phyloP scores from a whole-genome alignment of 2,329 filamentous ascomycete species.

The Colletotrichum sp. region DNA sequence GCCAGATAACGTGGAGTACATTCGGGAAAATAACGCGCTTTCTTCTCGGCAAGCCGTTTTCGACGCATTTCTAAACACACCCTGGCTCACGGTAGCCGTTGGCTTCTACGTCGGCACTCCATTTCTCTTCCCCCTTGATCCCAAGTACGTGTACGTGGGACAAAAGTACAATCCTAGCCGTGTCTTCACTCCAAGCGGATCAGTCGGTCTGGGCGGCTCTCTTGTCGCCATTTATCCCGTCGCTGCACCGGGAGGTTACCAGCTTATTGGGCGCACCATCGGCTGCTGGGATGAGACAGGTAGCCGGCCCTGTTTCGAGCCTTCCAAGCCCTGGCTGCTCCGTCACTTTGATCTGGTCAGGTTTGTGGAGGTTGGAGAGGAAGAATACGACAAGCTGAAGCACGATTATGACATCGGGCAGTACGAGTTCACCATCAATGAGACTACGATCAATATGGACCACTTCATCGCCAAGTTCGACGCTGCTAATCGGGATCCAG shows the following conservation, averaged over 20 bases:
- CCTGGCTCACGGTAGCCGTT: constrained; percentile 32
- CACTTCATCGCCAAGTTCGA: constrained; percentile 50
- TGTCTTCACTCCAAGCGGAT: constrained; percentile 37
- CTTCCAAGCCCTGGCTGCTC: constrained; percentile 38
- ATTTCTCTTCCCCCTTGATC: constrained; percentile 31
- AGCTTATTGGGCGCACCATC: constrained; percentile 35
- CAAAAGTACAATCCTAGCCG: constrained; percentile 39
- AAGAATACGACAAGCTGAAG: constrained; percentile 33
- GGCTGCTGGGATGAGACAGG: constrained; percentile 39
- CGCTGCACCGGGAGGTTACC: constrained; percentile 43
- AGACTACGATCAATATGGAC: constrained; percentile 33
- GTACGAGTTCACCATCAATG: constrained; percentile 21
- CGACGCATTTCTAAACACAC: constrained; percentile 33
- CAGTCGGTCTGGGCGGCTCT: constrained; percentile 40
- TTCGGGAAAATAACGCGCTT: constrained; percentile 40
- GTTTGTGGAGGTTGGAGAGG: constrained; percentile 36
- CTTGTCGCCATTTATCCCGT: constrained; percentile 40
- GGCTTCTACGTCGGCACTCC: constrained; percentile 41
- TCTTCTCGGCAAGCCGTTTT: constrained; percentile 33
- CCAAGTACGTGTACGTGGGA: constrained; percentile 23
- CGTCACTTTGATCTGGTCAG: constrained; percentile 37
- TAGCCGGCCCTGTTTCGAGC: constrained; percentile 31
- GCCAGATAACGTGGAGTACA: constrained; percentile 62
- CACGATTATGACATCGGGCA: constrained; percentile 32
- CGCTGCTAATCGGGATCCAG: background rate